Percentiles rank a stretch among this genome's conserved stretches.
These are phyloP conservation scores for Auricularia auricula-judae DNA, from an alignment of 768 basidiomycete species.

Conservation along the genomic window DNA sequence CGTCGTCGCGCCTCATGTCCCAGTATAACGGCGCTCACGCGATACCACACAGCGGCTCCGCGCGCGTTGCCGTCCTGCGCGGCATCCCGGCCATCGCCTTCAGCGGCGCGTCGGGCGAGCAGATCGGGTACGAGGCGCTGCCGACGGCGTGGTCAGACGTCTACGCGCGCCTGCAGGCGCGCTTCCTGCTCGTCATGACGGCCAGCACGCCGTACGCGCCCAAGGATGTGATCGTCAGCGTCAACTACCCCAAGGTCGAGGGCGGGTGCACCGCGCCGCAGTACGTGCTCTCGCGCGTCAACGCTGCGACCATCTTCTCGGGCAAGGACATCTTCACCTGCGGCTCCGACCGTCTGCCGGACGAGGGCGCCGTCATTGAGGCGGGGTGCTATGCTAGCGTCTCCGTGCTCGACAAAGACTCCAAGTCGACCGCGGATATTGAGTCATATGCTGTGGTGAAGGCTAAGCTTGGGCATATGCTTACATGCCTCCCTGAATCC, in stretches of 20 bases:
- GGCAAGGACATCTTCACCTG: slow-evolving; percentile 33
- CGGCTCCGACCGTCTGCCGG: slow-evolving; percentile 29
- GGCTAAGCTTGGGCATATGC: neutral
- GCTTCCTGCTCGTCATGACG: neutral
- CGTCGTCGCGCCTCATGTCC: slow-evolving; percentile 1
- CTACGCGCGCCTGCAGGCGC: slow-evolving; percentile 19
- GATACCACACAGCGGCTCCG: slow-evolving; percentile 30
- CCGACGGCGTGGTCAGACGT: slow-evolving; percentile 14
- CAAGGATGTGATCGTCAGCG: slow-evolving; percentile 30
- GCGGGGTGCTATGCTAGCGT: slow-evolving; percentile 36
- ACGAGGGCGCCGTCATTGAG: slow-evolving; percentile 30
- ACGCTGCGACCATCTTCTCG: slow-evolving; percentile 13
- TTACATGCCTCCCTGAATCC: neutral
- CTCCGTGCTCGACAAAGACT: slow-evolving; percentile 24
- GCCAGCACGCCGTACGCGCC: slow-evolving; percentile 25
- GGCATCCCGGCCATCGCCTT: slow-evolving; percentile 43
- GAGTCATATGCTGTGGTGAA: slow-evolving; percentile 26
- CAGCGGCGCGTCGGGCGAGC: slow-evolving; percentile 29
- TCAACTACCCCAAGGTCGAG: slow-evolving; percentile 35
- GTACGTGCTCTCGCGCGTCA: slow-evolving; percentile 35
- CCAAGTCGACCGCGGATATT: slow-evolving; percentile 32
- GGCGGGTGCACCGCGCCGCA: slow-evolving; percentile 27
- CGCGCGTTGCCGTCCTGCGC: slow-evolving; percentile 34
- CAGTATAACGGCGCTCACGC: neutral
- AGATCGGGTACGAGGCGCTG: slow-evolving; percentile 44